These are phyloP conservation scores for Fusarium miscanthi DNA, from an alignment of 2,329 filamentous ascomycete species.

Conservation along the genomic window DNA sequence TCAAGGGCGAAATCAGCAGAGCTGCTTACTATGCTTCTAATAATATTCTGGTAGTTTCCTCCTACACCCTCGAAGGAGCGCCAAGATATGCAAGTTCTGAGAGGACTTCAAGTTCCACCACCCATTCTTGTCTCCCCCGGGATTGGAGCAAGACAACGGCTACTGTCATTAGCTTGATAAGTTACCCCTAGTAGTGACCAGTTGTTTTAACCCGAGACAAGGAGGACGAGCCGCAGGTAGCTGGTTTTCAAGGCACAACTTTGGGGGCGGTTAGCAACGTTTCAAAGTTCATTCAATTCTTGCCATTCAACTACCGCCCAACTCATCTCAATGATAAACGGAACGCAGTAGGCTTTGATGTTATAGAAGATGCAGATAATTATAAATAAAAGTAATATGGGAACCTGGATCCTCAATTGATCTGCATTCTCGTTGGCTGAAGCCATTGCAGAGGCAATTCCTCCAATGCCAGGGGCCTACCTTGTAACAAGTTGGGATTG, in stretches of 20 bases:
- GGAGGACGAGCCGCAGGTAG: conserved; percentile 12
- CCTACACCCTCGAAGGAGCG: background rate
- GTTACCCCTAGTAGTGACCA: conserved; percentile 3
- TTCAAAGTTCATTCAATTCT: conserved; percentile 19
- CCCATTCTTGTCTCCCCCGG: conserved; percentile 23
- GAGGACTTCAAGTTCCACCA: conserved; percentile 3
- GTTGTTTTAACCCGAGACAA: conserved; percentile 38
- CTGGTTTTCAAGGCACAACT: background rate
- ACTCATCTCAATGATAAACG: conserved; percentile 21
- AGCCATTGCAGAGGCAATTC: conserved; percentile 13
- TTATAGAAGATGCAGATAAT: background rate
- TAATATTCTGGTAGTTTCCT: conserved; percentile 20
- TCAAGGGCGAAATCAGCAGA: conserved; percentile 5
- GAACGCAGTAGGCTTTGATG: conserved; percentile 5
- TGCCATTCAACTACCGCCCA: conserved; percentile 21
- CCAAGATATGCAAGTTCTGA: conserved; percentile 12
- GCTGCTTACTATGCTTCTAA: background rate
- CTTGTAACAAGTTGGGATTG: conserved; percentile 20
- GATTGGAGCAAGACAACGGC: conserved; percentile 14
- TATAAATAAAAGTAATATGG: conserved; percentile 18
- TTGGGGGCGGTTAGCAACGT: conserved; percentile 11
- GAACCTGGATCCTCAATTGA: conserved; percentile 1
- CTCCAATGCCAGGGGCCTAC: conserved; percentile 14
- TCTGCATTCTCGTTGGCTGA: conserved; percentile 8
- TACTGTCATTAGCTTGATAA: background rate